A percentile compares a stretch with the other conserved stretches of the same genome.
Evolutionary conservation across 176 grass and related monocot species (phyloP).

Genomic region (Bolboschoenus planiculmis): DNA sequence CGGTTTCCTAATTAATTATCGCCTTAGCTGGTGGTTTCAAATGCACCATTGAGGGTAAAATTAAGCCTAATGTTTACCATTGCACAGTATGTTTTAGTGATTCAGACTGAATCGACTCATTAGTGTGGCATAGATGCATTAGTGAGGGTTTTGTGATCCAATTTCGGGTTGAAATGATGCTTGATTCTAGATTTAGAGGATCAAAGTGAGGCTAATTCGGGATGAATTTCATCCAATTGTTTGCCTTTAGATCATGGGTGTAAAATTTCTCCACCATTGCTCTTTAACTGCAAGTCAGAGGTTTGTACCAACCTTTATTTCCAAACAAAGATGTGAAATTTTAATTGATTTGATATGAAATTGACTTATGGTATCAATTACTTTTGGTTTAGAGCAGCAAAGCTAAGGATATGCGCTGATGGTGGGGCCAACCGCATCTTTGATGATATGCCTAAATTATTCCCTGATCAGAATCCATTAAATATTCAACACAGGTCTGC

Average conservation of each 20-base stretch:
- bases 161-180: neutral
- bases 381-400: conserved; percentile 65
- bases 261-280: neutral
- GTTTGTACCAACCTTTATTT: neutral
- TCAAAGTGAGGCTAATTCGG: neutral
- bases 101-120: neutral
- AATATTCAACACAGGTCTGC: conserved; percentile 33
- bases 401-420: conserved; percentile 61
- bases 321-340: neutral
- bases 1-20: neutral
- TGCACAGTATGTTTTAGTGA: neutral
- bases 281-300: neutral
- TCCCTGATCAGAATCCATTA: conserved; percentile 35
- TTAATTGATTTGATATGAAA: neutral
- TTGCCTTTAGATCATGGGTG: neutral
- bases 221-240: neutral
- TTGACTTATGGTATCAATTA: neutral
- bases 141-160: neutral
- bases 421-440: conserved; percentile 73
- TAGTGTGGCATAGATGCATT: neutral
- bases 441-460: conserved; percentile 60
- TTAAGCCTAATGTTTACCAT: neutral
- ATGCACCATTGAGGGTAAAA: neutral
- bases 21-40: neutral
- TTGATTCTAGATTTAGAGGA: neutral